Base-by-base conservation (phyloP, 2,329 filamentous ascomycete species). In the Diaporthe longicolla region DNA sequence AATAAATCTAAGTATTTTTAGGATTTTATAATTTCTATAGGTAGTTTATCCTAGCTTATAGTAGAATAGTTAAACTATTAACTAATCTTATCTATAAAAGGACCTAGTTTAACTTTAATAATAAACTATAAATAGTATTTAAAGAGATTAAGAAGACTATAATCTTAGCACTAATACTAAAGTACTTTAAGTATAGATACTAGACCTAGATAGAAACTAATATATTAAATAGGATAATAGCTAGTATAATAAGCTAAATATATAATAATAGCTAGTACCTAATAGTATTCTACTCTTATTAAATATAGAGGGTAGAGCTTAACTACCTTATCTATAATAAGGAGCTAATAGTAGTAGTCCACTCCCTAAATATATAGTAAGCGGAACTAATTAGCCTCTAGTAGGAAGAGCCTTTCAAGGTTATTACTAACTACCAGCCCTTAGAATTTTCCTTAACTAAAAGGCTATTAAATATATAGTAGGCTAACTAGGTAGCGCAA, bases 241-340 rank as follows among this genome's bases (percentile, higher is more conserved):
- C 5, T 69, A 37, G 21, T 55, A 69, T 37, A 17, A 55, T 68
- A 68, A 13, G 19, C 11, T 32, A 32, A 32, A 4, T 24, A 32
- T 57, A 57, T 32, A 57, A 57, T 1, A 5, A 57, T 57, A 57
- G 17, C 6, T 68, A 68, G 9, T 52, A 68, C 8, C 24, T 48
- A 54, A 19, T 52, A 4, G 5, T 17, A 5, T 68, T 55, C n/a
- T 54, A 37, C 54, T 55, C 40, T 17, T 8, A 40, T 3, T 69
- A n/a, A 17, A 40, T 58, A 70, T 32, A 19, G 26, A 10, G 6
- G 21, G 11, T 32, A 10, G 40, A 40, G 19, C 8, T 70, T 9
- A 40, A 70, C 5, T 55, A 69, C 5, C 7, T 24, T 29, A 69
- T 69, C 37, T 69, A 69, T 55, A 69, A 69, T 69, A 69, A 69